These are phyloP conservation scores for Pseudogymnoascus sp. DNA, from an alignment of 2,329 filamentous ascomycete species.

Conservation along the genomic window DNA sequence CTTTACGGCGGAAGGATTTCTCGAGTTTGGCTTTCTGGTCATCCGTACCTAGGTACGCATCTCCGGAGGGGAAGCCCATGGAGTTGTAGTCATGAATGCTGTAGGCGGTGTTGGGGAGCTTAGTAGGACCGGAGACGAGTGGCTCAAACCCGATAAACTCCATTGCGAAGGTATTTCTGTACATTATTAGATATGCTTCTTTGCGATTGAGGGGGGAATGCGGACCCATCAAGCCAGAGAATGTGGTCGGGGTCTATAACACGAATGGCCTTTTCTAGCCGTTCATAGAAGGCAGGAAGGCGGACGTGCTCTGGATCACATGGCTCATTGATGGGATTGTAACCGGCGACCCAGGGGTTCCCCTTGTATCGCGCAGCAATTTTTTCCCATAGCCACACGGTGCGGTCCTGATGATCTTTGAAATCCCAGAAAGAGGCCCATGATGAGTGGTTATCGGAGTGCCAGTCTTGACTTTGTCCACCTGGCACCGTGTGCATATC, in stretches of 20 bases:
- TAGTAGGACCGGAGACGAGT: constrained; percentile 16
- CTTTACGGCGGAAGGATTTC: constrained; percentile 35
- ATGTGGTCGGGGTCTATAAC: constrained; percentile 39
- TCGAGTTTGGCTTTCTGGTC: constrained; percentile 39
- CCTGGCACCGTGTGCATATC: constrained; percentile 42
- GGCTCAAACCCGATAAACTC: constrained; percentile 38
- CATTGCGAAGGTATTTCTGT: constrained; percentile 31
- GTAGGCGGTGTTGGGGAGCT: constrained; percentile 44
- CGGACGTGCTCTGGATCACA: constrained; percentile 39
- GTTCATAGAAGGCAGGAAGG: constrained; percentile 38
- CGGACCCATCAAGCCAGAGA: constrained; percentile 34
- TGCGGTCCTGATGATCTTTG: constrained; percentile 42
- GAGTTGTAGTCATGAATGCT: constrained; percentile 46
- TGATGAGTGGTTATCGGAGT: constrained; percentile 39
- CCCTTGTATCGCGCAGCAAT: constrained; percentile 37
- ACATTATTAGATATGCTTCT: constrained; percentile 22
- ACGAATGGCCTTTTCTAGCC: constrained; percentile 39
- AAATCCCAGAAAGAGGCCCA: constrained; percentile 43
- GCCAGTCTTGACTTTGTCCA: constrained; percentile 44
- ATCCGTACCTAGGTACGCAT: constrained; percentile 35
- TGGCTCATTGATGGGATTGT: constrained; percentile 45
- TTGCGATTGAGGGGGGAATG: constrained; percentile 25
- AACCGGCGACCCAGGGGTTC: constrained; percentile 41
- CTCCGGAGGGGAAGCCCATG: constrained; percentile 41
- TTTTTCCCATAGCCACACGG: constrained; percentile 41